These are phyloP conservation scores for Hericium coralloides DNA, from an alignment of 768 basidiomycete species.

Conservation along the genomic window DNA sequence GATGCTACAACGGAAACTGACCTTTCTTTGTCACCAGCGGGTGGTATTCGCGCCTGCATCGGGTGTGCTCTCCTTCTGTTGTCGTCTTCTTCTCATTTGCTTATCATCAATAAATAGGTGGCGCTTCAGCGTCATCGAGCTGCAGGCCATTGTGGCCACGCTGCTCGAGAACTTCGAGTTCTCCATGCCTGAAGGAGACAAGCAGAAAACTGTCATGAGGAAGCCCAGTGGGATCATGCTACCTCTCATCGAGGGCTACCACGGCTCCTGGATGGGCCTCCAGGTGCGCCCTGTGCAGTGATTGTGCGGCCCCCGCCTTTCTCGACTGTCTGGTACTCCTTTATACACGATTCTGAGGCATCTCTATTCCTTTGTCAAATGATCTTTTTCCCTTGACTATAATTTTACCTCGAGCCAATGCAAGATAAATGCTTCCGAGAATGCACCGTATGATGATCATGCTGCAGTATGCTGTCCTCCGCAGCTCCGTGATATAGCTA, in stretches of 20 bases:
- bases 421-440: too few relatives aligned
- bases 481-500: too few relatives aligned
- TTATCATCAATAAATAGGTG: neutral
- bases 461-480: too few relatives aligned
- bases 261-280: slow-evolving; percentile 6
- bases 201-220: neutral
- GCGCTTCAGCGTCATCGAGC: slow-evolving; percentile 5
- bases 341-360: too few relatives aligned
- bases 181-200: neutral
- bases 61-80: neutral
- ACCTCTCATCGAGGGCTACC: slow-evolving; percentile 5
- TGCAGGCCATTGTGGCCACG: slow-evolving; percentile 3
- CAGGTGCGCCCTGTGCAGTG: slow-evolving; percentile 1
- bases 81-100: neutral
- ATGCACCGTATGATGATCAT: too few relatives aligned
- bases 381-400: too few relatives aligned
- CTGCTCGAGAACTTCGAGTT: slow-evolving; percentile 8
- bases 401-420: too few relatives aligned
- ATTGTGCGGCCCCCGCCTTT: neutral
- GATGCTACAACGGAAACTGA: neutral
- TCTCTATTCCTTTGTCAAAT: too few relatives aligned
- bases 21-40: neutral
- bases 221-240: slow-evolving; percentile 6
- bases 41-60: slow-evolving; percentile 7
- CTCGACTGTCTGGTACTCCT: too few relatives aligned